These are phyloP conservation scores for Dissoconium aciculare DNA, from an alignment of 2,329 filamentous ascomycete genomes.

Conservation along the genomic window DNA sequence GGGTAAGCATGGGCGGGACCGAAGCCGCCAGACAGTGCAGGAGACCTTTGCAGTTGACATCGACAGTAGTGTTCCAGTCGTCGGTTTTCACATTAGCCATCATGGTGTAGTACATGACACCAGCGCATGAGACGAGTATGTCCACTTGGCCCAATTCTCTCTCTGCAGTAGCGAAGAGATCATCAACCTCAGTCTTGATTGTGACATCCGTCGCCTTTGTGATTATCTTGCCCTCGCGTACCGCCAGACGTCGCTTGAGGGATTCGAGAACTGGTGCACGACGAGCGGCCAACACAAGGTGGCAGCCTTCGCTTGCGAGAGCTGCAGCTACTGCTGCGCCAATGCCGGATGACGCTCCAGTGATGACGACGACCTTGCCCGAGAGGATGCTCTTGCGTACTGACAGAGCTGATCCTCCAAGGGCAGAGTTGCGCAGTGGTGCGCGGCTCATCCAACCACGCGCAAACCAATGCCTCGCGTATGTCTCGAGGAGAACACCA, in stretches of 20 bases:
- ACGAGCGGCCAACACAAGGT: conserved; percentile 57
- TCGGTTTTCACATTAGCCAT: conserved; percentile 62
- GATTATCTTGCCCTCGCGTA: conserved; percentile 49
- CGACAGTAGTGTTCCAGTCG: conserved; percentile 69
- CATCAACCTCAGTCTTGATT: conserved; percentile 48
- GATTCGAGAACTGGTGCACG: conserved; percentile 53
- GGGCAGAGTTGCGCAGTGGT: conserved; percentile 38
- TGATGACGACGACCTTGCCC: conserved; percentile 60
- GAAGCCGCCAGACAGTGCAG: conserved; percentile 56
- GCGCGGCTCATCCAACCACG: conserved; percentile 58
- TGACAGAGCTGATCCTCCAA: conserved; percentile 30
- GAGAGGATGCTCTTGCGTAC: conserved; percentile 44
- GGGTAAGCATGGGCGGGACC: conserved; percentile 56
- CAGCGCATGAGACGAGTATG: conserved; percentile 65
- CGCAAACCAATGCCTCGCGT: conserved; percentile 66
- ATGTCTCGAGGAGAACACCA: conserved; percentile 55
- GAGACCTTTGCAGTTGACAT: conserved; percentile 76
- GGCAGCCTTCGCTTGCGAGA: conserved; percentile 54
- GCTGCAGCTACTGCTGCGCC: conserved; percentile 58
- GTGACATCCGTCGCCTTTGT: conserved; percentile 60
- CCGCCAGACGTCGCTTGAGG: conserved; percentile 46
- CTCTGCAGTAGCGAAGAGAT: conserved; percentile 44
- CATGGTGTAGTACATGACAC: conserved; percentile 82
- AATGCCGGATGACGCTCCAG: conserved; percentile 65
- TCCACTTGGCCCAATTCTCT: conserved; percentile 57